Base-by-base conservation (phyloP, 1,284 basidiomycete genomes). In the Neolentinus lepideus region DNA sequence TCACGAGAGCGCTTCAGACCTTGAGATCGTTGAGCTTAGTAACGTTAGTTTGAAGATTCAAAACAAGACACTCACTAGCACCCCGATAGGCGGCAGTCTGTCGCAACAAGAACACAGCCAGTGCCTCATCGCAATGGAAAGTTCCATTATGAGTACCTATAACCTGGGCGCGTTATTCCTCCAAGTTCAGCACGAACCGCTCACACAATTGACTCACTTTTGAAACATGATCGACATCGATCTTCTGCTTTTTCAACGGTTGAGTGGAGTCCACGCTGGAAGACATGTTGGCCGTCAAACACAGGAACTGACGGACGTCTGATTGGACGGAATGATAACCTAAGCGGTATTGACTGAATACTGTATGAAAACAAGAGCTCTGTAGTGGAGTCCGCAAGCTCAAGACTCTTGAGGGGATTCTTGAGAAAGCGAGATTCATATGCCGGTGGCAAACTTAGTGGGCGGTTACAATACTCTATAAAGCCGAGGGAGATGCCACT, bases 141-240 rank as follows among this genome's bases (percentile, higher is more conserved):
- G 92, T 94, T 22, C 95, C 95, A 59, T 90, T 93, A 73, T 98
- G 95, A 1, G 95, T 98, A 53, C 93, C 93, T 64, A 96, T 95
- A 38, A 80, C 68, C 86, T 90, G 61, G 12, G 33, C 22, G 47
- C 21, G 16, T 6, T 8, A 46, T 43, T 51, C 22, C 22, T 29
- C 43, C 22, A 11, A 47, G 19, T n/a, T 45, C 25, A 25, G 35
- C 25, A 48, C 27, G n/a, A 24, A n/a, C 16, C 38, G 11, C 36
- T 38, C 12, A 12, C 29, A 31, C 4, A 48, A 8, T 19, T 35
- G 4, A 56, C 59, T 16, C 22, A 78, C 76, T 69, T 78, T 75
- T 59, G 69, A 26, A 8, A 50, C 54, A 2, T 51, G 38, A 43
- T 16, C 38, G 38, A 9, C 56, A 26, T 65, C 69, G 66, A 78